These are phyloP conservation scores for Syzygium malaccense DNA, from an alignment of 441 rosid genomes.

Conservation along the genomic window DNA sequence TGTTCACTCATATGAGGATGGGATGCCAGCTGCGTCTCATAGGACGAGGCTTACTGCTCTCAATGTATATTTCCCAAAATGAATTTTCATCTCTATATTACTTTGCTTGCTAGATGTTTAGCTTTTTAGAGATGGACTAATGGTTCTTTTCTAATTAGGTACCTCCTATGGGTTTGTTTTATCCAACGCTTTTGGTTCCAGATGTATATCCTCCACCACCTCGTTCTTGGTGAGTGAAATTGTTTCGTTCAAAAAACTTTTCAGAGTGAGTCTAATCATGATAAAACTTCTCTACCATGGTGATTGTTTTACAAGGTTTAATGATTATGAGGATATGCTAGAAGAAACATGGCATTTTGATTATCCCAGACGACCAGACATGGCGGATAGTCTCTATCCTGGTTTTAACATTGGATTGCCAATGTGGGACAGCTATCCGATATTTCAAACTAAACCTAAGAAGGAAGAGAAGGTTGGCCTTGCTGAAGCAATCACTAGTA, in stretches of 20 bases:
- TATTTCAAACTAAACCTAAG: conserved; percentile 57
- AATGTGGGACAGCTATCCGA: conserved; percentile 78
- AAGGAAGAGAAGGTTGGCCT: conserved; percentile 98
- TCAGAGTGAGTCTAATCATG: background rate
- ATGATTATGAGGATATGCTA: conserved; percentile 85
- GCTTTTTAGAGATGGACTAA: background rate
- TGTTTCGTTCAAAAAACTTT: background rate
- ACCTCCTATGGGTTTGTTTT: conserved; percentile 96
- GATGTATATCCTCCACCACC: conserved; percentile 90
- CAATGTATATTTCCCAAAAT: conserved; percentile 39
- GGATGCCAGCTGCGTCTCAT: conserved; percentile 68
- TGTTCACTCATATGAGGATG: conserved; percentile 77
- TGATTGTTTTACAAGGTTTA: conserved; percentile 45
- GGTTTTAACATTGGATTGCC: conserved; percentile 51
- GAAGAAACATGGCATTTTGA: conserved; percentile 92
- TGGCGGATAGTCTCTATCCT: conserved; percentile 46
- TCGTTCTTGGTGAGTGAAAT: conserved; percentile 56
- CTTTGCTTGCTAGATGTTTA: background rate
- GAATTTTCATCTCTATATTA: background rate
- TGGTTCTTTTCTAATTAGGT: conserved; percentile 36
- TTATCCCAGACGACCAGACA: conserved; percentile 69
- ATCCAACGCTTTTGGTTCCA: conserved; percentile 84
- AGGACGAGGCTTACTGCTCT: conserved; percentile 84
- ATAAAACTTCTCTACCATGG: background rate
- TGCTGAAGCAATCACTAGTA: conserved; percentile 86